These are phyloP conservation scores for Didymella exigua DNA, from an alignment of 2,329 filamentous ascomycete genomes.

Conservation along the genomic window DNA sequence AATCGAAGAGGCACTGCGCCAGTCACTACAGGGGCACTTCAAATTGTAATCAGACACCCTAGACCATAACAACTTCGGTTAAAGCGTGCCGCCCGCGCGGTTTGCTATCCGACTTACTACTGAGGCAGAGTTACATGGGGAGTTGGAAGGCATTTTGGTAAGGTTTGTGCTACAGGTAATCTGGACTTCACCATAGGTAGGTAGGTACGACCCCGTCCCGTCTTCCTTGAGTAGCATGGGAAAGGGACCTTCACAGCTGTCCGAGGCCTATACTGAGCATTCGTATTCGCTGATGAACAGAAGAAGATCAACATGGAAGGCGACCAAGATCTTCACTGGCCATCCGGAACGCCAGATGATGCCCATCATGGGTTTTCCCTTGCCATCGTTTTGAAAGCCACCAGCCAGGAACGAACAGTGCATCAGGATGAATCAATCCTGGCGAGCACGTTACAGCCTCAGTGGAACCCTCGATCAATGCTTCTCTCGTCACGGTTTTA, in stretches of 20 bases:
- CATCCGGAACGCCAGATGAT: neutral
- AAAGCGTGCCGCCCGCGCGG: neutral
- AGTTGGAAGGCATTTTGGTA: neutral
- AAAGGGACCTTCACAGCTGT: neutral
- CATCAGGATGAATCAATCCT: neutral
- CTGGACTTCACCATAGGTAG: constrained; percentile 2
- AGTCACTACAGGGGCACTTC: neutral
- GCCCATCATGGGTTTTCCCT: neutral
- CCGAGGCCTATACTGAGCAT: neutral
- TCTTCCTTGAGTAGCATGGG: constrained; percentile 1
- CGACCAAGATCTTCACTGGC: neutral
- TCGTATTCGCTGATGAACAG: neutral
- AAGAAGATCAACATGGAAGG: neutral
- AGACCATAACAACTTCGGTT: neutral
- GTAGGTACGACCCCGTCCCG: too few relatives aligned
- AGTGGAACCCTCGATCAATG: neutral
- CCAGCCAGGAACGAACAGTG: neutral
- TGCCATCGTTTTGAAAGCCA: neutral
- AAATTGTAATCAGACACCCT: neutral
- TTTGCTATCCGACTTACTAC: constrained; percentile 6
- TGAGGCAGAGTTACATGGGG: too few relatives aligned
- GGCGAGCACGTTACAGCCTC: neutral
- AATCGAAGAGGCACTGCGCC: neutral
- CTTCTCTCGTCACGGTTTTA: neutral
- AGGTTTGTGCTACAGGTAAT: neutral